Conservation (phyloP, 2,329 filamentous ascomycete genomes). For the Chaetomium strumarium region DNA sequence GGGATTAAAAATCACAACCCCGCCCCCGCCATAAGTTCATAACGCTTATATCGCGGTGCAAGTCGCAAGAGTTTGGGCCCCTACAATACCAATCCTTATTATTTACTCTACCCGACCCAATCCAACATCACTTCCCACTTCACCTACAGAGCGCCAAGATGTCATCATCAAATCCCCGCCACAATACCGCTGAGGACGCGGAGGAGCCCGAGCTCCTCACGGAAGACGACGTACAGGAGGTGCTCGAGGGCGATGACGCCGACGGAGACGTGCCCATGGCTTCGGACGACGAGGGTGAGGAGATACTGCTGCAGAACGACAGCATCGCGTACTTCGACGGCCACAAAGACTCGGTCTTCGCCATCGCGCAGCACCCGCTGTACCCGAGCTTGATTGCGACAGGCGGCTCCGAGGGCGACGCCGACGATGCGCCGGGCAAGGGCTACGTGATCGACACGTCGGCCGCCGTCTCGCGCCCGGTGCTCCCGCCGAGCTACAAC, state of each 20-base stretch:
- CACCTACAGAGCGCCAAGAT: slow-evolving; percentile 1
- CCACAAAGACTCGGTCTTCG: slow-evolving; percentile 88
- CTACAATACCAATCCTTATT: background rate
- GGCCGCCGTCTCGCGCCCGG: slow-evolving; percentile 56
- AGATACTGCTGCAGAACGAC: slow-evolving; percentile 83
- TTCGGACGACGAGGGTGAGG: slow-evolving; percentile 56
- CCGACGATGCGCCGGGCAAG: slow-evolving; percentile 61
- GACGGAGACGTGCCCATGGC: slow-evolving; percentile 74
- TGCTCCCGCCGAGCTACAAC: slow-evolving; percentile 72
- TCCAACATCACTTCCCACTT: too few species aligned
- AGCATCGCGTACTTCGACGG: slow-evolving; percentile 86
- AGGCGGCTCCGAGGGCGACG: slow-evolving; percentile 63
- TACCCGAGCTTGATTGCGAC: slow-evolving; percentile 75
- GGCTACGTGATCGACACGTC: slow-evolving; percentile 79
- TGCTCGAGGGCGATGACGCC: slow-evolving; percentile 41
- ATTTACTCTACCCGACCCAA: background rate
- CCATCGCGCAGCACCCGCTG: slow-evolving; percentile 86
- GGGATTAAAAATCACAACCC: slow-evolving; percentile 13
- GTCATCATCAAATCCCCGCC: slow-evolving; percentile 27
- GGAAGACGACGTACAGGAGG: slow-evolving; percentile 71
- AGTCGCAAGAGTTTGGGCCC: background rate
- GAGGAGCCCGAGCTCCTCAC: slow-evolving; percentile 68
- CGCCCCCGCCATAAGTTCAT: slow-evolving; percentile 2
- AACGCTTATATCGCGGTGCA: background rate
- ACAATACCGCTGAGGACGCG: slow-evolving; percentile 42